Evolutionary conservation across 371 early-diverging fungal genomes (phyloP).

Genomic region (Lichtheimia corymbifera): DNA sequence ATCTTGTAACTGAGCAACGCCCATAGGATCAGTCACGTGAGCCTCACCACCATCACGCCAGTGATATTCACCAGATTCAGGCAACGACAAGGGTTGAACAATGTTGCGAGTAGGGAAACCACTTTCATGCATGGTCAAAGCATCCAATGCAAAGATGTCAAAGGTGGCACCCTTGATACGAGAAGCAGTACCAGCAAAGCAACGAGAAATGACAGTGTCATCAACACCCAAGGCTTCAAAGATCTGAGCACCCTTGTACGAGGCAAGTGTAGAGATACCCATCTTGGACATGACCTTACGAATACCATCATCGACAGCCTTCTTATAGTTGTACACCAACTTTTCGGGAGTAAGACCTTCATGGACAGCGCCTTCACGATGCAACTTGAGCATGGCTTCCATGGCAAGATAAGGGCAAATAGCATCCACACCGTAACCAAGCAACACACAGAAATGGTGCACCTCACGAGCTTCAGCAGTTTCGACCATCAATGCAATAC

Average conservation of each 20-base stretch:
- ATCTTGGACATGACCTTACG: slow-evolving; percentile 98
- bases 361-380: slow-evolving; percentile 77
- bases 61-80: slow-evolving; percentile 95
- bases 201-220: slow-evolving; percentile 82
- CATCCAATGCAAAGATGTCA: slow-evolving; percentile 86
- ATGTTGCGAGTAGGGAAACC: slow-evolving; percentile 81
- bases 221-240: slow-evolving; percentile 96
- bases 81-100: slow-evolving; percentile 65
- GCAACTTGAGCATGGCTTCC: slow-evolving; percentile 86
- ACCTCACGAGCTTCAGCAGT: slow-evolving; percentile 96
- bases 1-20: slow-evolving; percentile 91
- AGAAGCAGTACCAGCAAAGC: slow-evolving; percentile 94
- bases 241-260: slow-evolving; percentile 98
- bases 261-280: slow-evolving; percentile 97
- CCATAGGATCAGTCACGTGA: slow-evolving; percentile 89
- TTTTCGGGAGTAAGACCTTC: slow-evolving; percentile 51
- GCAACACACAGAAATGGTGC: slow-evolving; percentile 93
- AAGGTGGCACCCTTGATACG: slow-evolving; percentile 93
- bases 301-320: slow-evolving; percentile 91
- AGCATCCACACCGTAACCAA: slow-evolving; percentile 98
- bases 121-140: slow-evolving; percentile 81
- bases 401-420: slow-evolving; percentile 92
- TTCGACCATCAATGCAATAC: slow-evolving; percentile 88
- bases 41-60: slow-evolving; percentile 93
- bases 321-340: slow-evolving; percentile 79